Base-by-base conservation (phyloP, 208 protist species). In the Lotmaria passim region DNA sequence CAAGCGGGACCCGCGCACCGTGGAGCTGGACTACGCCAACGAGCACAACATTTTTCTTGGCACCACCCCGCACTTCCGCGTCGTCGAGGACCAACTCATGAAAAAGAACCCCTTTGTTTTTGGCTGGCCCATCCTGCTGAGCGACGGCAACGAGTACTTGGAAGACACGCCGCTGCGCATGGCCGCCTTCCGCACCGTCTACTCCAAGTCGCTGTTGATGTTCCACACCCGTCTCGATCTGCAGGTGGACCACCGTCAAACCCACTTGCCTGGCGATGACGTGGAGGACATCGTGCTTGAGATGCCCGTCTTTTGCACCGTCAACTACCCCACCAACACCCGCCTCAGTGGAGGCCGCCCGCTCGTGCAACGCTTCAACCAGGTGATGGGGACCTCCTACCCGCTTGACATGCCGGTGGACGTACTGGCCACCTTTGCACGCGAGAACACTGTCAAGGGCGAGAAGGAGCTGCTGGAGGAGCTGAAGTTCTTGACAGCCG, bases 21-120 rank as follows among this genome's bases (percentile, higher is more conserved):
- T 97, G 43, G 88, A 93, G 60, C 55, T 96, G 28, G 93, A 97
- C 74, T 96, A 93, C 71, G 73, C 85, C 3, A 77, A 86, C 14
- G 86, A 92, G 68, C 75, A 89, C 78, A 93, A 82, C 73, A 46
- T 96, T n/a, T 97, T 91, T 51, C 82, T 97, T 36, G 93, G 93
- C 60, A 91, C 89, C 19, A 58, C 79, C 15, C 72, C 90, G 14
- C 87, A 95, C 72, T 95, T 95, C 73, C 83, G 87, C 7, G 58
- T 93, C 12, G 62, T 91, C 15, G 91, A 97, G 71, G 86, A 95
- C 60, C 66, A 69, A 7, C 71, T 95, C 58, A 93, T 97, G 86
- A 96, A 96, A 73, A 83, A 72, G 21, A 98, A 97, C 65, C 81
- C 95, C 1, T 98, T 96, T 75, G 79, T 98, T 19, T 98, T 97